Percentiles rank a stretch among this genome's conserved stretches.
Evolutionary conservation across 257 asterid genomes (phyloP).

Genomic region (Jacaranda copaia): DNA sequence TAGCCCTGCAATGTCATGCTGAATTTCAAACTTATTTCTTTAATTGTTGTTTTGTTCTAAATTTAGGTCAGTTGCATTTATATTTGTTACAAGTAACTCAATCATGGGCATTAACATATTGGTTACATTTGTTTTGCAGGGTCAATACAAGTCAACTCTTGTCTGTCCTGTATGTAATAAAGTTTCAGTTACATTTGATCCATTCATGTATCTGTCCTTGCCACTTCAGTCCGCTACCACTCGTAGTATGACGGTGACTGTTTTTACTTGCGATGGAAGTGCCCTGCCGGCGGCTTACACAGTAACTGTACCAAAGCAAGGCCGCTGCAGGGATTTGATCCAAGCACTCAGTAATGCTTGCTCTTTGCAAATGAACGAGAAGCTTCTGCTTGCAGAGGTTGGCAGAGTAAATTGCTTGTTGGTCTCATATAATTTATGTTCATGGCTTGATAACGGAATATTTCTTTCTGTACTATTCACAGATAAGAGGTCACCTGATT

Average conservation of each 20-base stretch:
- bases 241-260: conserved; percentile 92
- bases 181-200: conserved; percentile 96
- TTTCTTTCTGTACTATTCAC: conserved; percentile 37
- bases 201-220: conserved; percentile 96
- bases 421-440: conserved; percentile 18
- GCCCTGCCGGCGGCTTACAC: conserved; percentile 85
- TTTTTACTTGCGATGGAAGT: conserved; percentile 97
- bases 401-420: conserved; percentile 34
- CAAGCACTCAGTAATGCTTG: conserved; percentile 84
- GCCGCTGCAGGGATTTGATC: conserved; percentile 94
- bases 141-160: conserved; percentile 98
- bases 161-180: conserved; percentile 96
- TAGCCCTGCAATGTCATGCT: conserved; percentile 16
- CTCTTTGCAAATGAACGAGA: conserved; percentile 84
- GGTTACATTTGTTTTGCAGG: conserved; percentile 62
- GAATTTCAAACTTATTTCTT: conserved; percentile 13
- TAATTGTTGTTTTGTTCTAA: neutral
- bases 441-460: conserved; percentile 30
- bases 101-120: conserved; percentile 32
- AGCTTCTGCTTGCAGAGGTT: conserved; percentile 97
- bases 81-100: conserved; percentile 9
- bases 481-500: conserved; percentile 95
- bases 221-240: conserved; percentile 91
- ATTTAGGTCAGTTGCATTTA: conserved; percentile 21
- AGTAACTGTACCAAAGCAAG: conserved; percentile 92